Percentiles rank a stretch among this genome's conserved stretches.
phyloP scores from a whole-genome alignment of 2,329 filamentous ascomycete species.

The Xylariomycetidae sp. region DNA sequence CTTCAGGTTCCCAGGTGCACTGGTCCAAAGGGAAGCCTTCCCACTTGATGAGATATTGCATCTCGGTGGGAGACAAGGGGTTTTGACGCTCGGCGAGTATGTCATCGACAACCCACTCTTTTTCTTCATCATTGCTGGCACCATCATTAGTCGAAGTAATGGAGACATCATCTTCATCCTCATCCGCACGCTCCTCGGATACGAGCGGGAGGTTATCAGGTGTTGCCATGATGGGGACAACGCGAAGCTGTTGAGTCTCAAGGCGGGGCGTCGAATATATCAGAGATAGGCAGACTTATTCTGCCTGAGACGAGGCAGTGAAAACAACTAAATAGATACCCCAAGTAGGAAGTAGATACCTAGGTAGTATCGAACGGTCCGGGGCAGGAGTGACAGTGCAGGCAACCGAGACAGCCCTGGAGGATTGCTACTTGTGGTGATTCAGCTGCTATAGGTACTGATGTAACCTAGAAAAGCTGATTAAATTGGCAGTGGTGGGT shows the following conservation, averaged over 20 bases:
- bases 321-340: no score
- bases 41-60: conserved; percentile 61
- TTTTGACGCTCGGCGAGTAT: conserved; percentile 43
- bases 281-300: not conserved
- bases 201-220: conserved; percentile 5
- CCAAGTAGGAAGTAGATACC: no score
- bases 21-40: conserved; percentile 51
- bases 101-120: conserved; percentile 50
- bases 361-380: no score
- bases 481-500: no score
- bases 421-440: no score
- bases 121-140: conserved; percentile 29
- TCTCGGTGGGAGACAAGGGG: conserved; percentile 20
- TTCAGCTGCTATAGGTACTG: no score
- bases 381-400: no score
- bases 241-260: no score
- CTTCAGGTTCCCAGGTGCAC: conserved; percentile 51
- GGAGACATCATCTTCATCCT: conserved; percentile 50
- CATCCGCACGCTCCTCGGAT: conserved; percentile 10
- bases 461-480: no score
- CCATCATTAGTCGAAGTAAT: conserved; percentile 45
- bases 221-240: conserved; percentile 10
- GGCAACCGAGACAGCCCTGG: no score
- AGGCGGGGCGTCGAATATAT: not conserved
- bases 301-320: no score